Evolutionary conservation across 306 rosid species (phyloP).

Genomic region (Fragaria nilgerrensis): DNA sequence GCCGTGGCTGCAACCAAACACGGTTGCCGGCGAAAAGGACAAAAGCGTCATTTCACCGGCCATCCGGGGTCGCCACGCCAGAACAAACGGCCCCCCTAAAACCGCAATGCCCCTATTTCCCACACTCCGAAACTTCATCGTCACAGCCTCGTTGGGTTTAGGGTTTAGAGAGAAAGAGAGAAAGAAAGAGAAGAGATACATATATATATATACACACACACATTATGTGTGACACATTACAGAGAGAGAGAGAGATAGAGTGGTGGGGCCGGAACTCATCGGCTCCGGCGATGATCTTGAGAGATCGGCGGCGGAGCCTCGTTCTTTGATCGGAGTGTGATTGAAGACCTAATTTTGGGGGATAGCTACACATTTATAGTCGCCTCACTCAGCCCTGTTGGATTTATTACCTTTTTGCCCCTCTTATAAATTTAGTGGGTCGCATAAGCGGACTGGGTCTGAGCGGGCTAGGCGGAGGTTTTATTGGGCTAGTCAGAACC

Average conservation of each 20-base stretch:
- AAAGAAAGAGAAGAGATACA: no score
- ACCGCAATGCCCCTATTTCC: not conserved
- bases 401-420: not conserved
- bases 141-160: not conserved
- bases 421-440: no score
- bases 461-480: no score
- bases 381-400: not conserved
- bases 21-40: not conserved
- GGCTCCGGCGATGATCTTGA: not conserved
- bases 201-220: no score
- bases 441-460: no score
- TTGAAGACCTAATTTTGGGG: not conserved
- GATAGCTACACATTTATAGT: not conserved
- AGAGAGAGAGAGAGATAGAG: not conserved
- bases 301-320: not conserved
- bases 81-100: not conserved
- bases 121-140: not conserved
- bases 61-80: not conserved
- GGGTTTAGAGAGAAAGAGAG: not conserved
- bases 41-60: not conserved
- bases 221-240: no score
- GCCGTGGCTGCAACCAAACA: conserved; percentile 10
- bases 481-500: no score
- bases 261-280: not conserved
- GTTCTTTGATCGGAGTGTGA: not conserved